A percentile compares a stretch with the other conserved stretches of the same genome.
phyloP scores from a whole-genome alignment of 352 stramenopile species.

The Phytopythium ostracodes region DNA sequence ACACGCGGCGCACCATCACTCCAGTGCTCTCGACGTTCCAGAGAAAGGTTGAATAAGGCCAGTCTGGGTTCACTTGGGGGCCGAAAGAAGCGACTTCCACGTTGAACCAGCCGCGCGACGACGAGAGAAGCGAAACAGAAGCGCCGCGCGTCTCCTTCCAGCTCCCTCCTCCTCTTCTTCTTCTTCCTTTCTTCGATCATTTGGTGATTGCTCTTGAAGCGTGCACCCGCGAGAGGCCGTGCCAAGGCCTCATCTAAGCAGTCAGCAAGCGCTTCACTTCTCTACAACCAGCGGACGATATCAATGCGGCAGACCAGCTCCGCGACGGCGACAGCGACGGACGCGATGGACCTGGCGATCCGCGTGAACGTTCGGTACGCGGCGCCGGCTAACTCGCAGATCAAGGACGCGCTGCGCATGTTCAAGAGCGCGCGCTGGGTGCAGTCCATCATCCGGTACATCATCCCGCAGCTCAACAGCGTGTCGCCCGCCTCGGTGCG shows the following conservation, averaged over 20 bases:
- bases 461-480: slow-evolving; percentile 85
- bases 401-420: slow-evolving; percentile 81
- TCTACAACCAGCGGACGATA: neutral
- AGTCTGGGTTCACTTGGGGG: slow-evolving; percentile 6
- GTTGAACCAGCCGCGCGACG: neutral
- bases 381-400: slow-evolving; percentile 79
- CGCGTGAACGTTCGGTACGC: slow-evolving; percentile 87
- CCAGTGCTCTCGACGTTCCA: too few relatives aligned
- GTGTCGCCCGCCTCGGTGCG: slow-evolving; percentile 67
- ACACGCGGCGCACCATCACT: neutral
- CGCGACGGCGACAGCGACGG: neutral
- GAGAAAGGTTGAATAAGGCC: slow-evolving; percentile 7
- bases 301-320: neutral
- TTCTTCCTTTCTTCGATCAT: neutral
- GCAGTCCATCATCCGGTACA: slow-evolving; percentile 89
- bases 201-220: slow-evolving; percentile 1
- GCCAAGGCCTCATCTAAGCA: neutral
- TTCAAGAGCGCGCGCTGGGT: slow-evolving; percentile 90
- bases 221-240: neutral
- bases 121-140: neutral
- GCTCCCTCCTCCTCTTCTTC: neutral
- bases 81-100: neutral
- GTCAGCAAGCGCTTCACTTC: neutral
- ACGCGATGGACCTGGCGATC: slow-evolving; percentile 79
- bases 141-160: too few relatives aligned